phyloP scores from a whole-genome alignment of 176 grass and related monocot species.

The Avena insularis region DNA sequence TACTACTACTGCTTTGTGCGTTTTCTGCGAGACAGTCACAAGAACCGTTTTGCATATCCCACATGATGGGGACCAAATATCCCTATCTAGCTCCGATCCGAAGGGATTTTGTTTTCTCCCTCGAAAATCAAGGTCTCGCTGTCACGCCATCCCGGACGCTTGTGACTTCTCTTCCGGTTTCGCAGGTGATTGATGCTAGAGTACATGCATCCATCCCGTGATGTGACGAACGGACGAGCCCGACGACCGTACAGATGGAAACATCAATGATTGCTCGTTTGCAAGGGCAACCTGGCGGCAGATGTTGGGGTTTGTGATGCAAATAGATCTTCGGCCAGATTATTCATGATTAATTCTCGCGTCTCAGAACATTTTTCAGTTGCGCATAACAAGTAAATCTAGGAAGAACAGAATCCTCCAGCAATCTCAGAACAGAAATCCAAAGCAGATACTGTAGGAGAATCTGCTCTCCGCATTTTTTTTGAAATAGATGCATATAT shows the following conservation, averaged over 20 bases:
- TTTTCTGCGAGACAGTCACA: neutral
- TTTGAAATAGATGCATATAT: too few species aligned
- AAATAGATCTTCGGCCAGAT: too few species aligned
- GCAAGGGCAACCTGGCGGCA: neutral
- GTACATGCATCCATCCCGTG: constrained; percentile 9
- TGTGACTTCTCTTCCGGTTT: constrained; percentile 2
- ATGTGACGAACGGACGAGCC: constrained; percentile 8
- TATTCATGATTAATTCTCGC: too few species aligned
- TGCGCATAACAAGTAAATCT: too few species aligned
- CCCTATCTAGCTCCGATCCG: neutral
- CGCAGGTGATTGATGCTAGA: constrained; percentile 34
- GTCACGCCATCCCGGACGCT: neutral
- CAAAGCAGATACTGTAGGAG: too few species aligned
- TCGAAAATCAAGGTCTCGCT: constrained; percentile 22
- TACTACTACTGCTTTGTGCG: neutral
- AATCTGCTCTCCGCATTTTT: too few species aligned
- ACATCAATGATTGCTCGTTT: neutral
- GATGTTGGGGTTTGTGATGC: too few species aligned
- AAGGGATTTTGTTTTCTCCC: neutral
- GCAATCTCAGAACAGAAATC: too few species aligned
- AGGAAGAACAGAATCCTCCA: too few species aligned
- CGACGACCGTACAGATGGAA: neutral
- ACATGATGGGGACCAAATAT: constrained; percentile 40
- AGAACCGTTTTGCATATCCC: constrained; percentile 24
- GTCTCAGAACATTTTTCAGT: too few species aligned